Evolutionary conservation across 768 basidiomycete genomes (phyloP).

Genomic region (Auriscalpium microsporum): DNA sequence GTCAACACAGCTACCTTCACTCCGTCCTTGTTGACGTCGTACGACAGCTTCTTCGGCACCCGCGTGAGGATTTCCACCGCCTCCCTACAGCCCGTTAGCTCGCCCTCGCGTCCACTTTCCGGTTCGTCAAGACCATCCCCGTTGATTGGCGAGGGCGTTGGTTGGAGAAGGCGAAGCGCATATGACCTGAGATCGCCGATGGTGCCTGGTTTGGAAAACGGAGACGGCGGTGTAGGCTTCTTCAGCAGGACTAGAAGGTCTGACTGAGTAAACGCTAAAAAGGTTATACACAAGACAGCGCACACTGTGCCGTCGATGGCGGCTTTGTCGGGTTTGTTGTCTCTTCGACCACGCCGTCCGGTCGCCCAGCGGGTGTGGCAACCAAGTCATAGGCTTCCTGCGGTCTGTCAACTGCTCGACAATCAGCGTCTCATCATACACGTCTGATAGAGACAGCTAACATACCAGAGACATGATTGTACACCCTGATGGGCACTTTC

Average conservation of each 20-base stretch:
- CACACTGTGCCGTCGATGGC: not conserved
- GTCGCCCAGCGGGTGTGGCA: not conserved
- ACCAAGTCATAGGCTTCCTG: constrained; percentile 1
- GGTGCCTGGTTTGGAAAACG: constrained; percentile 3
- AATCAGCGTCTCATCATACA: not conserved
- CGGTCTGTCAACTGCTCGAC: constrained; percentile 6
- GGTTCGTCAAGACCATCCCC: constrained; percentile 12
- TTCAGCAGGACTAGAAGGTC: not conserved
- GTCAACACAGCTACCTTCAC: constrained; percentile 85
- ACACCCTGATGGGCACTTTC: constrained; percentile 87
- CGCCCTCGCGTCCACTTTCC: constrained; percentile 25
- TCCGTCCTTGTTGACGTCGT: constrained; percentile 92
- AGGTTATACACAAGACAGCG: not conserved
- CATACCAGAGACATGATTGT: constrained; percentile 79
- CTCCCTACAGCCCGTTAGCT: constrained; percentile 68
- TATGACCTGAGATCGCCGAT: constrained; percentile 10
- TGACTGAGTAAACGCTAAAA: too few species aligned
- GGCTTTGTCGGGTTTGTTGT: not conserved
- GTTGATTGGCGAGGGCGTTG: constrained; percentile 1
- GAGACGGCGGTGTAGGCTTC: not conserved
- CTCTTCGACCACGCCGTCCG: not conserved
- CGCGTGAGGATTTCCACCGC: constrained; percentile 88
- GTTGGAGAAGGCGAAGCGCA: constrained; percentile 9
- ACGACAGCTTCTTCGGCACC: constrained; percentile 87
- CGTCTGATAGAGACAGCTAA: not conserved